phyloP scores from a whole-genome alignment of 2,329 filamentous ascomycete genomes.

The Immersiporthe knoxdaviesiana region DNA sequence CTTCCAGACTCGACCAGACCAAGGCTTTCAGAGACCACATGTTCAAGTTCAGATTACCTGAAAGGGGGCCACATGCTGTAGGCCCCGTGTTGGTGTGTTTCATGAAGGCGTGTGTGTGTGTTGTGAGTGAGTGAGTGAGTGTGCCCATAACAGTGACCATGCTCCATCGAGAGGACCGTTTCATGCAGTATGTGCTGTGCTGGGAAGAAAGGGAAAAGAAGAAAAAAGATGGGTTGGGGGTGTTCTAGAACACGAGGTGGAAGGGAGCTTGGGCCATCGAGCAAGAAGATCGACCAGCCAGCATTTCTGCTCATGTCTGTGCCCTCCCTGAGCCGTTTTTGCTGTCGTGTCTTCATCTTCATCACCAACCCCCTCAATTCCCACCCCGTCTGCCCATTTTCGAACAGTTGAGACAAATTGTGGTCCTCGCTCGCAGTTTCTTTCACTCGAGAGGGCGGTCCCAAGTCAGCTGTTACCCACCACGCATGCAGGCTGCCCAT shows the following conservation, averaged over 20 bases:
- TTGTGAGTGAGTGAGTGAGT: no score
- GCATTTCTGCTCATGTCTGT: background rate
- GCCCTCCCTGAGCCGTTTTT: background rate
- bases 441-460: background rate
- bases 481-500: background rate
- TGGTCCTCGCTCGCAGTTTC: background rate
- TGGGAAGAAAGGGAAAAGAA: no score
- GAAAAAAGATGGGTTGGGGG: background rate
- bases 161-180: background rate
- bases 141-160: background rate
- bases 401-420: background rate
- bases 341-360: background rate
- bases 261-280: slow-evolving; percentile 14
- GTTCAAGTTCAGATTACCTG: background rate
- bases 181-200: background rate
- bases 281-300: background rate
- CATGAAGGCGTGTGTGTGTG: background rate
- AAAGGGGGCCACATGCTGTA: background rate
- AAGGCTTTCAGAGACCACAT: background rate
- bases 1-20: background rate
- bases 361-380: background rate
- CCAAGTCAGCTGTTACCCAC: background rate
- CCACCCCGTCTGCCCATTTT: background rate
- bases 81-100: background rate
- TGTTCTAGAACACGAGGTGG: slow-evolving; percentile 10